Evolutionary conservation across 331 rosid species (phyloP).

Genomic region (Cydonia oblonga): DNA sequence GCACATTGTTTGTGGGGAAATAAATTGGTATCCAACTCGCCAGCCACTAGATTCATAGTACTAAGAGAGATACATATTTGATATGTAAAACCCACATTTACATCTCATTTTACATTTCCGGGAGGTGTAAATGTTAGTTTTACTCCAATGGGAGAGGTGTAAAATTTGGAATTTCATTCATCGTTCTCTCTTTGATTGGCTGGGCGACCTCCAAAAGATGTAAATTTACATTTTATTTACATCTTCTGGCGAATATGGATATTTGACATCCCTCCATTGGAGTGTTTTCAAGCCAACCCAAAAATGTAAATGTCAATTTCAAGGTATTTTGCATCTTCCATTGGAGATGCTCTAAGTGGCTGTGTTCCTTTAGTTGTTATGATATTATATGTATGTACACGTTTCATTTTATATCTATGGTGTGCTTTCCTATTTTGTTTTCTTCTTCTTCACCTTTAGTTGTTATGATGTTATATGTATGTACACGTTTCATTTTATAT

Average conservation of each 20-base stretch:
- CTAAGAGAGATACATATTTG: not conserved
- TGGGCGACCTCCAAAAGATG: no score
- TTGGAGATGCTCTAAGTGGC: not conserved
- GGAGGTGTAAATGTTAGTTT: not conserved
- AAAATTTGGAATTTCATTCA: no score
- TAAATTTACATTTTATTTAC: no score
- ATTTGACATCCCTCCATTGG: no score
- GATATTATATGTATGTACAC: not conserved
- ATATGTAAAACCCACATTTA: not conserved
- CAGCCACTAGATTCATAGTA: not conserved
- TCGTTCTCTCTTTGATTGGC: not conserved
- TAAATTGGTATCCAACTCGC: not conserved
- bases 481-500: not conserved
- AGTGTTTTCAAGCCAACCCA: no score
- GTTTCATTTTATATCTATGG: not conserved
- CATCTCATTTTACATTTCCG: not conserved
- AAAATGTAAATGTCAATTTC: no score
- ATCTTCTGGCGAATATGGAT: no score
- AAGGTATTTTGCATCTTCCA: no score
- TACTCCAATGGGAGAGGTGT: no score
- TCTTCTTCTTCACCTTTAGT: not conserved
- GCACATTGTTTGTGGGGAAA: not conserved
- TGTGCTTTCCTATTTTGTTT: not conserved
- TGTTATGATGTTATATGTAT: not conserved
- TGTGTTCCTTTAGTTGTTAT: not conserved